Base-by-base conservation (phyloP, 2,329 filamentous ascomycete species). In the Sclerotinia spermophila region DNA sequence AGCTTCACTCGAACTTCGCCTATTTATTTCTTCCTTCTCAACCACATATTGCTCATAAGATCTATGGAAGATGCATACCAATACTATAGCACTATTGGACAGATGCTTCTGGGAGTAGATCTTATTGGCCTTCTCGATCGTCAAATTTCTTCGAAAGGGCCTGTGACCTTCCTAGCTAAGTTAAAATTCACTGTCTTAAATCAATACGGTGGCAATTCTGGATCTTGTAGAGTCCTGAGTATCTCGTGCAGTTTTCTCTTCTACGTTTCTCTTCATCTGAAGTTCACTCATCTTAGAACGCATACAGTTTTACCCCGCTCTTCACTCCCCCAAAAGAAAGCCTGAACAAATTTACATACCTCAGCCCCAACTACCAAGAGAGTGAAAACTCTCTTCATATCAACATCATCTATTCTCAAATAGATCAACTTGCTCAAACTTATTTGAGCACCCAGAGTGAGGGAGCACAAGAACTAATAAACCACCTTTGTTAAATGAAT, bases 311-410 rank as follows among this genome's bases (percentile, higher is more conserved):
- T 13, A 5, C 2, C 1, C 1, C 1, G n/a, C 1, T 53, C 17
- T 13, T 3, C 2, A n/a, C 48, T 17, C 13, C 6, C 2, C 3
- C n/a, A 17, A 17, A 17, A 53, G 48, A 53, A 27, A 17, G 0
- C 2, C 2, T 0, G 13, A 27, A 27, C 2, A 5, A 27, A 27
- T 2, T 27, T 5, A 53, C n/a, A 17, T 8, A 48, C 2, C 24
- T 48, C 24, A n/a, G 24, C 45, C 45, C 45, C 45, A 8, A 30
- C 15, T 53, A 53, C n/a, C 13, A 15, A 53, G 17, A 53, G 7
- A 4, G 15, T 17, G 2, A 17, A 3, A 27, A 53, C n/a, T 27
- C 13, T 27, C 0, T n/a, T 17, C 1, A 17, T 0, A 53, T 27
- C 8, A 5, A 3, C 17, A 1, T 17, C 4, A 13, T 30, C 48